Evolutionary conservation across 768 basidiomycete species (phyloP).

Genomic region (Auricularia sp.): DNA sequence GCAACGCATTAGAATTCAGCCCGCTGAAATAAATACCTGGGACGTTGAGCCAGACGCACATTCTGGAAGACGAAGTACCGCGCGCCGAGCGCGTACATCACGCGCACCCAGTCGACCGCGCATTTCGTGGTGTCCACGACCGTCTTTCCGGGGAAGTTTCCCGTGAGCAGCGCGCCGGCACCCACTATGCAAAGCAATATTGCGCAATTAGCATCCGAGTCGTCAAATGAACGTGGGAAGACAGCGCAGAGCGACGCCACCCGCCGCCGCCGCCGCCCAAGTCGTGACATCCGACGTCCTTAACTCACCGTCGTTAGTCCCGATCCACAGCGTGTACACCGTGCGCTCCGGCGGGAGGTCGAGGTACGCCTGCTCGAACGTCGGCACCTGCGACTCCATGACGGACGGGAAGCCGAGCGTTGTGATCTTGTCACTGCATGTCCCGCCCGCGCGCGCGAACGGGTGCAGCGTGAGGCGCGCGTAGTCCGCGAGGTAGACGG

Average conservation of each 20-base stretch:
- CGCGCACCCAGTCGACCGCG: conserved; percentile 49
- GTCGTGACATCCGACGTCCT: not conserved
- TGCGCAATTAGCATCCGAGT: no score
- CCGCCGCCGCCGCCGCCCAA: no score
- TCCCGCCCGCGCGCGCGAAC: not conserved
- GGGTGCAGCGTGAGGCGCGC: not conserved
- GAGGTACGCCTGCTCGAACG: conserved; percentile 32
- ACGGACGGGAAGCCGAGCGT: conserved; percentile 37
- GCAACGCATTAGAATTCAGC: no score
- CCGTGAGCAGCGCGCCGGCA: conserved; percentile 41
- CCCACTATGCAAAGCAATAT: conserved; percentile 25
- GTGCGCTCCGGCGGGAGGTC: conserved; percentile 37
- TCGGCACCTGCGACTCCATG: conserved; percentile 47
- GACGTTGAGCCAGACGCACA: conserved; percentile 1
- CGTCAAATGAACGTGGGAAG: no score
- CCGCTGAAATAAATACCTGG: no score
- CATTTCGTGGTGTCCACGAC: conserved; percentile 49
- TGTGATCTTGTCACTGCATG: conserved; percentile 37
- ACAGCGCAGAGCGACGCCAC: no score
- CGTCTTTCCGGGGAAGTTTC: conserved; percentile 35
- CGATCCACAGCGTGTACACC: conserved; percentile 58
- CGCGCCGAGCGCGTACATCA: conserved; percentile 46
- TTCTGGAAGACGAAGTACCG: conserved; percentile 63
- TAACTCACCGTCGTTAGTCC: conserved; percentile 36
- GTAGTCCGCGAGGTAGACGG: not conserved